These are phyloP conservation scores for Cryptosporidium bovis DNA, from an alignment of 169 alveolate species.

Conservation along the genomic window DNA sequence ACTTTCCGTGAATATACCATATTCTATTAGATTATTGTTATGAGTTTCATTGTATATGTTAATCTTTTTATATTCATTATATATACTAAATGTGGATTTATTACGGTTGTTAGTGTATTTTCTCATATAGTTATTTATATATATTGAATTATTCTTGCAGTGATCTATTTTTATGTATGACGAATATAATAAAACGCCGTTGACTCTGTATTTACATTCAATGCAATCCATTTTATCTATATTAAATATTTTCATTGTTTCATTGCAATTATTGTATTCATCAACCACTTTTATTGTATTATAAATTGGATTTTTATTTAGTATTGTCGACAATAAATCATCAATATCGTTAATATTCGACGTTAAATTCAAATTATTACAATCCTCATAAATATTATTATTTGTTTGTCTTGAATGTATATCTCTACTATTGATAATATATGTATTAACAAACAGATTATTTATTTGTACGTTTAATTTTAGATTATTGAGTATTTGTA, in stretches of 20 bases:
- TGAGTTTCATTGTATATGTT: constrained; percentile 12
- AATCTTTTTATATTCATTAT: constrained; percentile 7
- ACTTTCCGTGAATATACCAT: background rate
- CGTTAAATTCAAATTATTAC: background rate
- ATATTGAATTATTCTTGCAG: background rate
- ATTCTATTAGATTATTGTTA: background rate
- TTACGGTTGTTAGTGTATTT: background rate
- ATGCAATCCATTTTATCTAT: background rate
- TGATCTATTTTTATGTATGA: constrained; percentile 5
- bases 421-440: background rate
- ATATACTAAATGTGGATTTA: background rate
- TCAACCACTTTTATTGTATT: constrained; percentile 21
- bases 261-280: constrained; percentile 8
- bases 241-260: background rate
- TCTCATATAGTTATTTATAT: background rate
- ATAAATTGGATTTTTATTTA: constrained; percentile 14
- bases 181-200: background rate
- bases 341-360: background rate
- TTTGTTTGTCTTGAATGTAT: background rate
- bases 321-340: constrained; percentile 8
- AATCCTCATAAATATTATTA: background rate
- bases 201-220: constrained; percentile 29
- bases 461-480: constrained; percentile 11
- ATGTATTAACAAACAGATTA: background rate
- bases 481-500: background rate